phyloP scores from a whole-genome alignment of 495 filamentous ascomycete genomes.

The Trichocladium uniseriatum region DNA sequence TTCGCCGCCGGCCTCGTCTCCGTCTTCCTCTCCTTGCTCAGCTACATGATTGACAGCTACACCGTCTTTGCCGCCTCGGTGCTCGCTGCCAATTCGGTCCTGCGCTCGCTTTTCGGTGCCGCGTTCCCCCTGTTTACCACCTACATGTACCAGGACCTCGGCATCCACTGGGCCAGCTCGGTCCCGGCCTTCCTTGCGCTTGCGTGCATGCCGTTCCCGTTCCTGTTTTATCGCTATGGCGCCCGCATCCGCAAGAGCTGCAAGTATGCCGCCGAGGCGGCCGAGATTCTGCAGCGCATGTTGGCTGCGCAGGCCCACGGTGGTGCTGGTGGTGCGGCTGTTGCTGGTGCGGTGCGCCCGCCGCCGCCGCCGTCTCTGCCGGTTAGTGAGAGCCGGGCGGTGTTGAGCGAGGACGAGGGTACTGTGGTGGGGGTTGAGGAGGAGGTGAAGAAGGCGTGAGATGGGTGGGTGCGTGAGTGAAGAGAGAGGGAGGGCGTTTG shows the following conservation, averaged over 20 bases:
- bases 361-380: background rate
- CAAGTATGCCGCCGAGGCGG: constrained; percentile 65
- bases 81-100: constrained; percentile 65
- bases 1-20: constrained; percentile 41
- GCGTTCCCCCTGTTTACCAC: constrained; percentile 78
- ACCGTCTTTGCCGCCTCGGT: constrained; percentile 76
- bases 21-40: constrained; percentile 67
- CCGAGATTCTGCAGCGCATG: constrained; percentile 36
- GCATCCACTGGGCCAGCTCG: constrained; percentile 71
- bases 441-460: constrained; percentile 1
- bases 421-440: constrained; percentile 9
- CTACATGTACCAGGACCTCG: constrained; percentile 64
- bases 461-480: background rate
- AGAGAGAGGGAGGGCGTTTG: background rate
- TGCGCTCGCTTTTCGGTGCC: constrained; percentile 61
- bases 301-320: background rate
- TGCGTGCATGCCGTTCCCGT: constrained; percentile 68
- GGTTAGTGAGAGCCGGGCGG: constrained; percentile 5
- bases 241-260: constrained; percentile 53
- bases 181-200: constrained; percentile 72
- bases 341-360: no score
- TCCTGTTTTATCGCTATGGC: constrained; percentile 74
- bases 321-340: no score
- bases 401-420: constrained; percentile 20
- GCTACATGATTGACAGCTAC: constrained; percentile 74